Conservation (phyloP, 202 grass and related monocot genomes). For the Cymbopogon flexuosus region DNA sequence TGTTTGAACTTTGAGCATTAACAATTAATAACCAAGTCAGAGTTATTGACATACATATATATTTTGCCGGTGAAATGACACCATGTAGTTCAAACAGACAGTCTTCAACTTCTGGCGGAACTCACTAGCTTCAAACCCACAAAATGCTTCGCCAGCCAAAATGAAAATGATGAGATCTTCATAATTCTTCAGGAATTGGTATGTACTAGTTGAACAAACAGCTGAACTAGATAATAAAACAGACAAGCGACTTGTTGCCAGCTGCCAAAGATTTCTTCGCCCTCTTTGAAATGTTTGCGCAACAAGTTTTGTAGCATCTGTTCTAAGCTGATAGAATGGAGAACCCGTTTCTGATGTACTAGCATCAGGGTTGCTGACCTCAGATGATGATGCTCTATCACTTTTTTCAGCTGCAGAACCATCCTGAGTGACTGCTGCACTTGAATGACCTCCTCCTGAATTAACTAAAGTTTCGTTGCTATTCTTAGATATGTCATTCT, state of each 20-base stretch:
- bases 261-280: slow-evolving; percentile 95
- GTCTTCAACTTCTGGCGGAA: slow-evolving; percentile 90
- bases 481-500: slow-evolving; percentile 46
- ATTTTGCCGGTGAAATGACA: slow-evolving; percentile 92
- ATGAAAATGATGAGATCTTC: slow-evolving; percentile 96
- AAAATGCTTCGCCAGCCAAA: slow-evolving; percentile 96
- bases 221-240: slow-evolving; percentile 77
- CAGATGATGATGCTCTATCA: slow-evolving; percentile 34
- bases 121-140: slow-evolving; percentile 81
- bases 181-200: slow-evolving; percentile 97
- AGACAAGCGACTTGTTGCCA: slow-evolving; percentile 90
- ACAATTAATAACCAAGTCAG: slow-evolving; percentile 22
- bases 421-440: slow-evolving; percentile 29
- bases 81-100: slow-evolving; percentile 76
- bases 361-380: slow-evolving; percentile 41
- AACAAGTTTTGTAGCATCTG: slow-evolving; percentile 76
- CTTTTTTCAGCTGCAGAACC: slow-evolving; percentile 33
- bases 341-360: slow-evolving; percentile 52
- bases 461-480: slow-evolving; percentile 41
- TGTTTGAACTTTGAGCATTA: not conserved
- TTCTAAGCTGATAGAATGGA: slow-evolving; percentile 86
- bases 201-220: slow-evolving; percentile 88
- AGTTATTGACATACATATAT: slow-evolving; percentile 68
- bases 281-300: slow-evolving; percentile 82
- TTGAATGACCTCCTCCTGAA: slow-evolving; percentile 43